phyloP scores from a whole-genome alignment of 371 early-diverging fungal genomes.

The Mortierella sp. region DNA sequence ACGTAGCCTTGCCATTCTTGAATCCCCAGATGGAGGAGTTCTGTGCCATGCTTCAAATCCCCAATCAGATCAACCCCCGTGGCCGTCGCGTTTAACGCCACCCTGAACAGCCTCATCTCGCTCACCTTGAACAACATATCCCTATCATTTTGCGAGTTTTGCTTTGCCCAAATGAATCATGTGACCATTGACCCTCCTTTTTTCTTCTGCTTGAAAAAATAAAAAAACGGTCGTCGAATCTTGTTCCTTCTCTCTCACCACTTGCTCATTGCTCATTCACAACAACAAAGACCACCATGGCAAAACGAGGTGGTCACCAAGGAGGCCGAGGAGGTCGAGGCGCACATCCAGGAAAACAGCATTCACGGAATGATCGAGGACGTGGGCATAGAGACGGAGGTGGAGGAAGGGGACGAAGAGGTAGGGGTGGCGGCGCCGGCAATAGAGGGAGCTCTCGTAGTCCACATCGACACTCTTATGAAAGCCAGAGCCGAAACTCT shows the following conservation, averaged over 20 bases:
- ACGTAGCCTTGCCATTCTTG: slow-evolving; percentile 57
- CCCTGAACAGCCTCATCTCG: neutral
- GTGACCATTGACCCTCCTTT: too few species aligned
- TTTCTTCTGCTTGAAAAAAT: neutral
- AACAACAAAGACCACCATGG: neutral
- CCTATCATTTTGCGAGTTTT: neutral
- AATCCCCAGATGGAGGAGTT: slow-evolving; percentile 82
- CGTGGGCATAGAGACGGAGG: slow-evolving; percentile 10
- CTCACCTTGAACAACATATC: too few species aligned
- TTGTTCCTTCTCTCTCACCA: neutral
- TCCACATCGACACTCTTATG: slow-evolving; percentile 1
- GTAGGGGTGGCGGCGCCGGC: slow-evolving; percentile 16
- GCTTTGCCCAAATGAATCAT: slow-evolving; percentile 14
- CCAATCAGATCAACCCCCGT: slow-evolving; percentile 66
- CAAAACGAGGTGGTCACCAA: slow-evolving; percentile 9
- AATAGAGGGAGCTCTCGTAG: slow-evolving; percentile 10
- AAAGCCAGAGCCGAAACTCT: slow-evolving; percentile 1
- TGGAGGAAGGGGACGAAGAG: slow-evolving; percentile 5
- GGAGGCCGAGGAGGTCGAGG: slow-evolving; percentile 17
- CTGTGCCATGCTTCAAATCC: slow-evolving; percentile 71
- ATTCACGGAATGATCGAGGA: slow-evolving; percentile 11
- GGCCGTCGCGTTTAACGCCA: slow-evolving; percentile 32
- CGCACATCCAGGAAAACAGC: slow-evolving; percentile 3
- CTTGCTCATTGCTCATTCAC: neutral
- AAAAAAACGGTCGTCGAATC: slow-evolving; percentile 10